Evolutionary conservation across 495 filamentous ascomycete species (phyloP), one percentile per base, ranked within the genome.

Genomic region (Tuber calosporum): DNA sequence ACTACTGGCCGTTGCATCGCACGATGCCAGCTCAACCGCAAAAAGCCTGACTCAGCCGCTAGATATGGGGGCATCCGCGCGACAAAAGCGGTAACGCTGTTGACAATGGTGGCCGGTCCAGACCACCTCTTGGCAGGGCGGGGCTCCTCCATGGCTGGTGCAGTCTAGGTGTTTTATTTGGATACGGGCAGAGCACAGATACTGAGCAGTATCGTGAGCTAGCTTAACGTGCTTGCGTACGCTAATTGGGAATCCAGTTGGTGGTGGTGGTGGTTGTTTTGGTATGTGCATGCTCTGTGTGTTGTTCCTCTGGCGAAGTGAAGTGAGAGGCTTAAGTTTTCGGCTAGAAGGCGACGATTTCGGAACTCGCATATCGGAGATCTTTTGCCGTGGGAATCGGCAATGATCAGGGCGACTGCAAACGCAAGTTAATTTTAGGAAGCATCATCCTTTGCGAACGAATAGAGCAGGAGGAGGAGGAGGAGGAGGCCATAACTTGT

Each of bases 11-110:
- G 48, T 62, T 34, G 53, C 26, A 34, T 13, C 26, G 26, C n/a
- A 62, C 53, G 13, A 34, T 62, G 53, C 53, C 53, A 62, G 19
- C 53, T 62, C 53, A 62, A 62, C 30, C 26, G 26, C 53, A 34
- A 62, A 62, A 62, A 62, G 53, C 26, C 11, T 62, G 26, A 62
- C 53, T 62, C 53, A 62, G 53, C 53, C 53, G 53, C 26, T 62
- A 62, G 30, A 3, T 34, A 62, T 26, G 53, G 53, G 53, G 34
- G 53, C 53, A 62, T 62, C 53, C 53, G 53, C 53, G 53, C 53
- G 26, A 62, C 53, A 34, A 34, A 62, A 34, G 53, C 26, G 53
- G 53, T 62, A 34, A 62, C 53, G 17, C 26, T 62, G 3, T 62
- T 62, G 53, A 62, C 53, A 62, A 62, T 34, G 53, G 26, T 11